phyloP scores from a whole-genome alignment of 345 rosid genomes.

The Arabis alpina region DNA sequence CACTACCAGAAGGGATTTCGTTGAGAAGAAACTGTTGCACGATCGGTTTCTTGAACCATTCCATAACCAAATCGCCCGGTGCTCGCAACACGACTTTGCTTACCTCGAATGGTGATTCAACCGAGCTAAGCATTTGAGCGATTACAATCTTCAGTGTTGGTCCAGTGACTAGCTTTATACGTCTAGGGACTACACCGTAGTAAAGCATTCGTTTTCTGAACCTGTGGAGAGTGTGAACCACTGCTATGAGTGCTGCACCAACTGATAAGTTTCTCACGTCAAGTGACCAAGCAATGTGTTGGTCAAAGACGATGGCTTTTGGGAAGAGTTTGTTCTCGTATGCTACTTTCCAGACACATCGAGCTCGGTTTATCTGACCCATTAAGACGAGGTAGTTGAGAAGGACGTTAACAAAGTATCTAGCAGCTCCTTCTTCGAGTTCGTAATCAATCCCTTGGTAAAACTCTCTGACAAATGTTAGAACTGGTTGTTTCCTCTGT shows the following conservation, averaged over 20 bases:
- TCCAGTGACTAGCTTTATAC: slow-evolving; percentile 94
- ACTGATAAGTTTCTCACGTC: slow-evolving; percentile 93
- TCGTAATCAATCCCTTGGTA: slow-evolving; percentile 94
- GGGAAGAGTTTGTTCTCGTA: slow-evolving; percentile 97
- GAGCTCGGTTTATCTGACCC: slow-evolving; percentile 96
- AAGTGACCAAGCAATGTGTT: slow-evolving; percentile 97
- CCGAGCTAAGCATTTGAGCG: slow-evolving; percentile 91
- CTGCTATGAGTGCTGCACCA: slow-evolving; percentile 98
- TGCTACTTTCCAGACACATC: slow-evolving; percentile 98
- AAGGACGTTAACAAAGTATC: slow-evolving; percentile 90
- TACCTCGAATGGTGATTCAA: slow-evolving; percentile 94
- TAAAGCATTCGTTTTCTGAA: slow-evolving; percentile 95
- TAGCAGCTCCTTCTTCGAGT: slow-evolving; percentile 92
- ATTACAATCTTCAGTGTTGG: slow-evolving; percentile 90
- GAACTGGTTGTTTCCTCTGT: slow-evolving; percentile 87
- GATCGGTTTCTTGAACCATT: slow-evolving; percentile 96
- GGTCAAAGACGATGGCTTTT: slow-evolving; percentile 94
- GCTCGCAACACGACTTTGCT: slow-evolving; percentile 93
- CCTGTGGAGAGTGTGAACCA: slow-evolving; percentile 91
- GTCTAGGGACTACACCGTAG: slow-evolving; percentile 91
- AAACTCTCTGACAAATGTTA: slow-evolving; percentile 84
- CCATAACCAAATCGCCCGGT: slow-evolving; percentile 90
- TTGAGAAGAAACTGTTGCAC: slow-evolving; percentile 96
- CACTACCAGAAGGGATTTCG: slow-evolving; percentile 86
- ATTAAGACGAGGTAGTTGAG: slow-evolving; percentile 93